Evolutionary conservation across 202 grass and related monocot genomes (phyloP).

Genomic region (Zizania palustris): DNA sequence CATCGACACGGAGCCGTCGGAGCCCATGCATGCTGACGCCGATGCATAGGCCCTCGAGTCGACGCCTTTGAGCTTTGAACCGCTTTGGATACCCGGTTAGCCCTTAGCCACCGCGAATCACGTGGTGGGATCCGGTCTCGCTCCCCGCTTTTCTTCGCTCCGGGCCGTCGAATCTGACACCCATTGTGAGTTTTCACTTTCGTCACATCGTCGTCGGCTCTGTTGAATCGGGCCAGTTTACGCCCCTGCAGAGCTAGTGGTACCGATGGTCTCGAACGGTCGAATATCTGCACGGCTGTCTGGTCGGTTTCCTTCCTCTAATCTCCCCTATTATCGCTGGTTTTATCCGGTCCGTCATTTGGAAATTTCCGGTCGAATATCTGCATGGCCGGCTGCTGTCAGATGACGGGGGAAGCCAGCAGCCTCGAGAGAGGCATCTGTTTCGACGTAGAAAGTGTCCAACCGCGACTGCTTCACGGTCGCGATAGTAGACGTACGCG

Average conservation of each 20-base stretch:
- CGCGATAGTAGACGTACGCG: neutral
- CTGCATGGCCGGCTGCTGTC: no score
- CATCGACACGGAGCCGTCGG: constrained; percentile 1
- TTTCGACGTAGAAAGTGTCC: neutral
- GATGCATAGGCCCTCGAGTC: neutral
- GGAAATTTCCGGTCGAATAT: neutral
- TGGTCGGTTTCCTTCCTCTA: neutral
- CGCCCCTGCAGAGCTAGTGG: neutral
- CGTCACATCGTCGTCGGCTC: neutral
- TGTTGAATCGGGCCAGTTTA: neutral
- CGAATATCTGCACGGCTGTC: neutral
- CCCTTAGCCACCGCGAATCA: constrained; percentile 52
- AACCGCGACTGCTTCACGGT: neutral
- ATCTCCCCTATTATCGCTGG: neutral
- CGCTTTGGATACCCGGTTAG: neutral
- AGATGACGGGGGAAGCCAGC: neutral
- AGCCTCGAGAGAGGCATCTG: neutral
- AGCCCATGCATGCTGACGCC: constrained; percentile 6
- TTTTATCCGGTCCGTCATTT: no score
- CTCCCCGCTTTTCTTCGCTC: neutral
- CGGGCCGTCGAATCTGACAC: neutral
- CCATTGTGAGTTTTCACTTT: neutral
- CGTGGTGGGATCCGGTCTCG: constrained; percentile 27
- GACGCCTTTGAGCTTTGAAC: neutral
- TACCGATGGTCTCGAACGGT: neutral